These are phyloP conservation scores for Rutstroemia sp. DNA, from an alignment of 2,329 filamentous ascomycete genomes.

Conservation along the genomic window DNA sequence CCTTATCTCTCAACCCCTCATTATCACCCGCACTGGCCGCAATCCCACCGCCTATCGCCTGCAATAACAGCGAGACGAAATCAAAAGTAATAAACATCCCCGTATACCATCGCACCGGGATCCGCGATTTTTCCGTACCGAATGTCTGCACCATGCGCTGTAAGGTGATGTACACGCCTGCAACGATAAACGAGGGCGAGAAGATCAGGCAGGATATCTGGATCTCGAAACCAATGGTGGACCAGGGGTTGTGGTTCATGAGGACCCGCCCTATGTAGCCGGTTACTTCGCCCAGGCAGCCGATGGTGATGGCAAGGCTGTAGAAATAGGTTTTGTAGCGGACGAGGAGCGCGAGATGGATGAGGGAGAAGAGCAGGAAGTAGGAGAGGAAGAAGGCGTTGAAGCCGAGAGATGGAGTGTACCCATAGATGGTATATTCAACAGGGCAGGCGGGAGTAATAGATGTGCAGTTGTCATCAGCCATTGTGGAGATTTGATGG, in stretches of 20 bases:
- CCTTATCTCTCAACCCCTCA: constrained; percentile 8
- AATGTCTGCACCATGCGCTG: constrained; percentile 17
- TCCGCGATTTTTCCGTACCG: constrained; percentile 9
- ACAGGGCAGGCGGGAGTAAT: constrained; percentile 27
- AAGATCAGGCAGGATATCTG: constrained; percentile 36
- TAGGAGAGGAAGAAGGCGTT: constrained; percentile 46
- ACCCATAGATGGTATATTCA: constrained; percentile 34
- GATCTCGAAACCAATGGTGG: constrained; percentile 35
- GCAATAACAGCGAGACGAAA: constrained; percentile 48
- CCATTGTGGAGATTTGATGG: not conserved
- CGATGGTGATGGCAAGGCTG: constrained; percentile 35
- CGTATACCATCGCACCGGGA: constrained; percentile 39
- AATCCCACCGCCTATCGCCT: constrained; percentile 50
- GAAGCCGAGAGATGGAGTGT: constrained; percentile 46
- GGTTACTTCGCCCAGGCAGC: constrained; percentile 45
- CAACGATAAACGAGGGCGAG: constrained; percentile 46
- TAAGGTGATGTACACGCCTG: constrained; percentile 54
- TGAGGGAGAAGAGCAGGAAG: constrained; percentile 39
- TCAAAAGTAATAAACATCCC: constrained; percentile 53
- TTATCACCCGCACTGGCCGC: constrained; percentile 29
- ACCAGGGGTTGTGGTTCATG: constrained; percentile 45
- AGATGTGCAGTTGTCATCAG: constrained; percentile 19
- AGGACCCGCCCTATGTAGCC: constrained; percentile 49
- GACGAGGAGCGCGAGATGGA: constrained; percentile 36
- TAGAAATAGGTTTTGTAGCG: constrained; percentile 48